Base-by-base conservation (phyloP, 345 rosid species). In the Syzygium grande region DNA sequence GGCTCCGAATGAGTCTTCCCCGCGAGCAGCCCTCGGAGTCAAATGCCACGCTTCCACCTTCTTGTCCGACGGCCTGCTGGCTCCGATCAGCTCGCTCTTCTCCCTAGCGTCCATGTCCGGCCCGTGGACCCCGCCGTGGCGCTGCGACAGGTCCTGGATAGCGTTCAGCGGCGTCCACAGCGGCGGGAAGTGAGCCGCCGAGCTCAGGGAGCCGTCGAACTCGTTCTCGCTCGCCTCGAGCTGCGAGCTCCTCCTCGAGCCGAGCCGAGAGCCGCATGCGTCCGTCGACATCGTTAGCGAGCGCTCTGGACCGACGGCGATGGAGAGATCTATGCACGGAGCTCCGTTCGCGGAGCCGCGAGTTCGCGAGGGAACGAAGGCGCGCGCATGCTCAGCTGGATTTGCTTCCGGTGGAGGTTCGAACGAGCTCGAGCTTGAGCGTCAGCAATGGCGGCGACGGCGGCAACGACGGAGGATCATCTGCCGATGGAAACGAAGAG, bases 131-230 rank as follows among this genome's bases (percentile, higher is more conserved):
- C 90, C 91, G 88, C 86, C 90, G 77, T 87, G 94, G 85, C 87
- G 89, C 89, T 96, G 98, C 51, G 92, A 90, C 23, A 98, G 99
- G 91, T 96, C 97, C 79, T 95, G 93, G 78, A 97, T 97, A 38
- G 97, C 22, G 91, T 95, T 89, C 43, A 97, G 88, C 8, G 99
- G 99, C 84, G 97, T 90, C 88, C 99, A 84, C 4, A 95, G 94
- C 17, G 96, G 98, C 4, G 95, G 96, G 87, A 93, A 92, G 38
- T 91, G 91, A 84, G 89, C 84, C 34, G 89, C 84, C 34, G 92
- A 87, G 87, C 59, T 91, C 87, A 63, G n/a, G 21, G 91, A 87
- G 89, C 34, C 79, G 29, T 89, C 93, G 89, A 94, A 91, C 80
- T 93, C 96, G 55, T 97, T 96, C 94, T 97, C 98, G 84, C 88